These are phyloP conservation scores for Tillandsia leiboldiana DNA, from an alignment of 176 grass and related monocot genomes.

Conservation along the genomic window DNA sequence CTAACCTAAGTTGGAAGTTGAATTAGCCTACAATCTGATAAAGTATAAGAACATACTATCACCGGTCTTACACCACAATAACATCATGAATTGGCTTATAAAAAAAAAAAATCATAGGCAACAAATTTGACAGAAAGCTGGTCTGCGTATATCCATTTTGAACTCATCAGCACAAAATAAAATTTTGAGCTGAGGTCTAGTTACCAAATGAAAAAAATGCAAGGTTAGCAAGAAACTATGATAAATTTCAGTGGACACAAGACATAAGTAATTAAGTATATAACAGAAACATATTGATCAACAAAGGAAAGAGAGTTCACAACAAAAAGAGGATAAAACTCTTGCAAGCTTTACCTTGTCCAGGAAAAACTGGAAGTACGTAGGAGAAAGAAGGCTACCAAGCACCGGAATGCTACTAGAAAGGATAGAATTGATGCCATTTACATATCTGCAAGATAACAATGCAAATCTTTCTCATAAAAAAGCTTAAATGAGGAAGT, in stretches of 20 bases:
- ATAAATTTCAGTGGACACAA: background rate
- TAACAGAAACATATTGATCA: constrained; percentile 1
- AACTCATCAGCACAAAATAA: background rate
- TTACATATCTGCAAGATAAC: constrained; percentile 66
- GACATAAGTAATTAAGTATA: background rate
- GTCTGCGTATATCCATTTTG: background rate
- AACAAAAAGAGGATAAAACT: background rate
- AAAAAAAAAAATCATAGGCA: background rate
- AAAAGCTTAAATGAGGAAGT: background rate
- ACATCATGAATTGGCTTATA: background rate
- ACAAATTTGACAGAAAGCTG: no score
- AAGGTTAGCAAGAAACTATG: background rate
- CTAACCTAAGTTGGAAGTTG: no score
- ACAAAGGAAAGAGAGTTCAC: background rate
- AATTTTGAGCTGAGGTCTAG: background rate
- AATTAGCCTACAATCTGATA: background rate
- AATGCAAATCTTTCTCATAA: background rate
- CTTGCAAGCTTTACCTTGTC: constrained; percentile 62
- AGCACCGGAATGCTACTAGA: constrained; percentile 83
- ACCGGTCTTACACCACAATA: background rate
- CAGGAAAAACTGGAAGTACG: constrained; percentile 99
- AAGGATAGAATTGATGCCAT: constrained; percentile 90
- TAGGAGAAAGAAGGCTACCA: constrained; percentile 71
- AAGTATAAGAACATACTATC: background rate
- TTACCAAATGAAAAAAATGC: background rate